Conservation (phyloP, 2,329 filamentous ascomycete species). For the Trichoderma cornu-damae region DNA sequence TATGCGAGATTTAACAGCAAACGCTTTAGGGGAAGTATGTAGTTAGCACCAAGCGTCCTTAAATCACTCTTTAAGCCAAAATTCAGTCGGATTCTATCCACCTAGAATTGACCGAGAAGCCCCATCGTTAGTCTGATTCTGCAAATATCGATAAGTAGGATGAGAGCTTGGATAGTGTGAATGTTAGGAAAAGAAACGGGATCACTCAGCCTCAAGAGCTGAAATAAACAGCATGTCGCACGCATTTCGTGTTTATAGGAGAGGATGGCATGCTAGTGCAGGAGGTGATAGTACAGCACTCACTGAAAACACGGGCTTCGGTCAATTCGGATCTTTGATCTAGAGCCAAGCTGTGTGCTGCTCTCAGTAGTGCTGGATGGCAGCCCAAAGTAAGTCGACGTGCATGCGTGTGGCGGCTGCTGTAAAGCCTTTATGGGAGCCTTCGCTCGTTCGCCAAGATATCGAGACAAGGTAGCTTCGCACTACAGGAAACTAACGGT, state of each 20-base stretch:
- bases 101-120: conserved; percentile 9
- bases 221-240: background rate
- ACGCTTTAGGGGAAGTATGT: background rate
- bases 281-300: background rate
- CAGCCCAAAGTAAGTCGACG: background rate
- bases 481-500: background rate
- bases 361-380: background rate
- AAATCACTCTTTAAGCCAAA: background rate
- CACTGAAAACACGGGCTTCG: conserved; percentile 2
- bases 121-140: conserved; percentile 1
- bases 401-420: background rate
- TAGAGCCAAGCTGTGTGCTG: background rate
- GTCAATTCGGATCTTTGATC: conserved; percentile 2
- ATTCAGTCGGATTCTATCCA: background rate
- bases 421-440: background rate
- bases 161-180: conserved; percentile 1
- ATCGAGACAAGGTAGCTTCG: background rate
- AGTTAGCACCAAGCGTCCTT: background rate
- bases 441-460: background rate
- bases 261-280: background rate
- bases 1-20: background rate
- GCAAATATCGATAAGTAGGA: background rate
- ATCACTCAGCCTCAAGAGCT: background rate
- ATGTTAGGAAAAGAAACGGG: background rate
- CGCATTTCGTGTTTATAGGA: background rate